Conservation (phyloP, 2,329 filamentous ascomycete species). For the Ceratocystis variospora region DNA sequence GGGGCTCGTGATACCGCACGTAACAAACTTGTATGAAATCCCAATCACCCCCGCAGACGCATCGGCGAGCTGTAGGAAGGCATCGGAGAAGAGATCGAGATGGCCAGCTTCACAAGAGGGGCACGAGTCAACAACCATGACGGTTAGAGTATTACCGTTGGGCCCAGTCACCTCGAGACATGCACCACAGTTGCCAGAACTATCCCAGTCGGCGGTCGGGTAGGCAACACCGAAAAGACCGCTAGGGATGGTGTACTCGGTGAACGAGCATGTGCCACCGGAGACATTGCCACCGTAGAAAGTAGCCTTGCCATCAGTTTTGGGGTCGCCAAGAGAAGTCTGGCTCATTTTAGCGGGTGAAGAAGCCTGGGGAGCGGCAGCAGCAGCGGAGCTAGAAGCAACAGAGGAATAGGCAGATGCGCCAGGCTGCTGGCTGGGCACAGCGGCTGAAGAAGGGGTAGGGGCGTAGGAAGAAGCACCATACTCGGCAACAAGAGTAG, state of each 20-base stretch:
- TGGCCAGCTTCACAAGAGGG: slow-evolving; percentile 30
- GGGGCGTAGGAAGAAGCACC: neutral
- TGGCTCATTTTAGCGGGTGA: neutral
- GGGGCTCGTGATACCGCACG: slow-evolving; percentile 31
- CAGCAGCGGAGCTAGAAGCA: neutral
- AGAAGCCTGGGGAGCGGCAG: neutral
- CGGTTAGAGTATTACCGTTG: slow-evolving; percentile 43
- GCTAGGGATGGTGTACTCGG: slow-evolving; percentile 46
- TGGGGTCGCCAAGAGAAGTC: neutral
- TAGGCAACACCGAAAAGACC: slow-evolving; percentile 48
- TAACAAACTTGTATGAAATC: slow-evolving; percentile 28
- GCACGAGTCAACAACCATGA: slow-evolving; percentile 44
- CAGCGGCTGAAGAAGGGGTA: neutral
- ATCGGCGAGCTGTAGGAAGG: slow-evolving; percentile 29
- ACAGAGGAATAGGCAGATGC: neutral
- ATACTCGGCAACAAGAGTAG: neutral
- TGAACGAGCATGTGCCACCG: slow-evolving; percentile 51
- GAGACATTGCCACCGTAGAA: slow-evolving; percentile 42
- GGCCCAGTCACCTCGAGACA: slow-evolving; percentile 48
- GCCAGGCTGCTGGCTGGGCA: neutral
- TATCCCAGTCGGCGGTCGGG: slow-evolving; percentile 43
- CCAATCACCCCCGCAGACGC: slow-evolving; percentile 27
- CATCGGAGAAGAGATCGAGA: slow-evolving; percentile 34
- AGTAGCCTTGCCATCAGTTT: slow-evolving; percentile 25
- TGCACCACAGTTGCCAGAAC: slow-evolving; percentile 43